Percentiles rank a stretch among this genome's conserved stretches.
These are phyloP conservation scores for Millerago galiae DNA, from an alignment of 805 yeast species.

Conservation along the genomic window DNA sequence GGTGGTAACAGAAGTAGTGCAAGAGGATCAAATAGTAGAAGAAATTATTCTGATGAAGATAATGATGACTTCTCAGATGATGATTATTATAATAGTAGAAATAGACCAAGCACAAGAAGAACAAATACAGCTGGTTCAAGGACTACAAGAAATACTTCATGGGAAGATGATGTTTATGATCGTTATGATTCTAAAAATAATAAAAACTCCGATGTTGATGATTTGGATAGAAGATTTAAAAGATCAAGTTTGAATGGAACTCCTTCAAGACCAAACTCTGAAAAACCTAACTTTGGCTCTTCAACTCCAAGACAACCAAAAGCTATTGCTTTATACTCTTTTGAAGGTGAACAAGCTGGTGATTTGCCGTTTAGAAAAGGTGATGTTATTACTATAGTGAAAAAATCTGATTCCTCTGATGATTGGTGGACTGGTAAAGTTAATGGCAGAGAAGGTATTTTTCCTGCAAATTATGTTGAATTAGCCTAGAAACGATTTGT, in stretches of 20 bases:
- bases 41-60: slow-evolving; percentile 24
- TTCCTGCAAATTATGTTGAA: slow-evolving; percentile 96
- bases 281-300: slow-evolving; percentile 33
- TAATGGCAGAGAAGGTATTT: slow-evolving; percentile 81
- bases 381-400: slow-evolving; percentile 80
- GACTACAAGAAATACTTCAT: slow-evolving; percentile 36
- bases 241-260: slow-evolving; percentile 32
- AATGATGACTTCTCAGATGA: slow-evolving; percentile 29
- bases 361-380: slow-evolving; percentile 93
- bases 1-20: neutral
- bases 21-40: slow-evolving; percentile 15
- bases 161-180: slow-evolving; percentile 90
- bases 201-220: slow-evolving; percentile 26
- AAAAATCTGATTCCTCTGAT: slow-evolving; percentile 81
- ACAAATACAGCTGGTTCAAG: slow-evolving; percentile 4
- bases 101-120: slow-evolving; percentile 16
- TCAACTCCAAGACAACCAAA: slow-evolving; percentile 44
- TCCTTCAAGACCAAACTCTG: slow-evolving; percentile 36
- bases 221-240: slow-evolving; percentile 33
- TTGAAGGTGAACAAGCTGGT: slow-evolving; percentile 90
- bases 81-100: slow-evolving; percentile 32
- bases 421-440: slow-evolving; percentile 99
- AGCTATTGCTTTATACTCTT: slow-evolving; percentile 85
- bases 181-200: slow-evolving; percentile 27
- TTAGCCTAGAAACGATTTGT: slow-evolving; percentile 29